These are phyloP conservation scores for Excoecaria agallocha DNA, from an alignment of 345 rosid genomes.

Conservation along the genomic window DNA sequence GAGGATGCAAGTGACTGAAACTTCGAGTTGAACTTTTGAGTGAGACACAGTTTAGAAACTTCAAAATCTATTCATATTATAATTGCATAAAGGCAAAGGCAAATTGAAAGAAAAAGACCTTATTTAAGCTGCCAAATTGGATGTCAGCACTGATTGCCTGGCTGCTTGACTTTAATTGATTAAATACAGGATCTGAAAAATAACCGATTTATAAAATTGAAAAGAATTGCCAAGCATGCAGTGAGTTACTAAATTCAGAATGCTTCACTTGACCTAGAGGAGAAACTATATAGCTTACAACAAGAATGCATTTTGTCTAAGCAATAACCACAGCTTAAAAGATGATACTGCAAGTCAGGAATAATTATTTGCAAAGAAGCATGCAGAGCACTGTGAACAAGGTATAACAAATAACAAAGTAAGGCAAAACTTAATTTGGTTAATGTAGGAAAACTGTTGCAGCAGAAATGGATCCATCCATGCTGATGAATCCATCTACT, in stretches of 20 bases:
- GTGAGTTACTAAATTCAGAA: background rate
- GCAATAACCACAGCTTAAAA: background rate
- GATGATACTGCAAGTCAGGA: conserved; percentile 1
- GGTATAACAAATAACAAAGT: background rate
- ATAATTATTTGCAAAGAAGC: background rate
- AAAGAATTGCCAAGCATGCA: background rate
- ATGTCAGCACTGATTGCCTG: conserved; percentile 43
- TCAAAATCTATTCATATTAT: conserved; percentile 7
- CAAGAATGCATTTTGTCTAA: background rate
- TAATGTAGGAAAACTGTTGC: background rate
- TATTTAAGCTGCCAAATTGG: conserved; percentile 43
- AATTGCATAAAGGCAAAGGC: conserved; percentile 7
- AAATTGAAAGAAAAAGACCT: conserved; percentile 36
- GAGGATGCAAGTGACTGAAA: conserved; percentile 38
- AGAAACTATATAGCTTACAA: background rate
- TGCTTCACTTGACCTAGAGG: background rate
- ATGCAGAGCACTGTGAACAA: background rate
- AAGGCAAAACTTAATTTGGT: background rate
- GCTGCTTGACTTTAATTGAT: conserved; percentile 49
- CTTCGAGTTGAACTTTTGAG: background rate
- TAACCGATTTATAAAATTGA: background rate
- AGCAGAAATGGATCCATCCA: background rate
- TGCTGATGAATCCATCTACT: background rate
- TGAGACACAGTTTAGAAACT: conserved; percentile 15
- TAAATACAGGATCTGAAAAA: conserved; percentile 48